Conservation (phyloP, 345 rosid species). For the Gynandropsis gynandra region DNA sequence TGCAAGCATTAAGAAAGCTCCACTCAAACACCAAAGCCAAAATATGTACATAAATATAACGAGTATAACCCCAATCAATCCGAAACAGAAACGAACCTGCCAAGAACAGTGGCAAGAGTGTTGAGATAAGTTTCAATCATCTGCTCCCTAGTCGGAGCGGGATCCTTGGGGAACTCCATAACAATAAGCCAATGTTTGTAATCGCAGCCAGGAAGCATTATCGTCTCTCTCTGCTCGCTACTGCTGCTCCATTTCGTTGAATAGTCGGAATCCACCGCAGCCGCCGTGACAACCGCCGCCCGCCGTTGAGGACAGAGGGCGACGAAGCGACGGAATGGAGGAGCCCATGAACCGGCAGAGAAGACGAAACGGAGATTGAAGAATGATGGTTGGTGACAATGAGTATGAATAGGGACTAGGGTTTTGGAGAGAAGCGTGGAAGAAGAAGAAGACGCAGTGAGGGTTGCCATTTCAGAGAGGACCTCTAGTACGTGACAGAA, state of each 20-base stretch:
- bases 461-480: slow-evolving; percentile 43
- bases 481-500: too few relatives aligned
- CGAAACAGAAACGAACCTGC: slow-evolving; percentile 42
- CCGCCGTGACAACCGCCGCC: slow-evolving; percentile 33
- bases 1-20: neutral
- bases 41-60: neutral
- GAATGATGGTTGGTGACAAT: neutral
- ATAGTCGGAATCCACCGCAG: slow-evolving; percentile 51
- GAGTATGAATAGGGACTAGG: slow-evolving; percentile 25
- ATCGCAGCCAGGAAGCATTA: slow-evolving; percentile 90
- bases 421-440: slow-evolving; percentile 39
- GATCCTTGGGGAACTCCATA: slow-evolving; percentile 96
- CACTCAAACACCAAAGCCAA: neutral
- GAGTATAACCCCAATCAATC: neutral
- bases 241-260: slow-evolving; percentile 65
- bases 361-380: slow-evolving; percentile 12
- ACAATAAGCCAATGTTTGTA: slow-evolving; percentile 96
- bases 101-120: slow-evolving; percentile 79
- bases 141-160: slow-evolving; percentile 85
- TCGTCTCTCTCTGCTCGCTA: slow-evolving; percentile 76
- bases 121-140: slow-evolving; percentile 92
- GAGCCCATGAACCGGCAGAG: slow-evolving; percentile 5
- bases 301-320: slow-evolving; percentile 20
- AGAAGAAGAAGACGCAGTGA: slow-evolving; percentile 28
- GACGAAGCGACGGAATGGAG: slow-evolving; percentile 14